phyloP scores from a whole-genome alignment of 2,329 filamentous ascomycete species.

The Cercospora canescens region DNA sequence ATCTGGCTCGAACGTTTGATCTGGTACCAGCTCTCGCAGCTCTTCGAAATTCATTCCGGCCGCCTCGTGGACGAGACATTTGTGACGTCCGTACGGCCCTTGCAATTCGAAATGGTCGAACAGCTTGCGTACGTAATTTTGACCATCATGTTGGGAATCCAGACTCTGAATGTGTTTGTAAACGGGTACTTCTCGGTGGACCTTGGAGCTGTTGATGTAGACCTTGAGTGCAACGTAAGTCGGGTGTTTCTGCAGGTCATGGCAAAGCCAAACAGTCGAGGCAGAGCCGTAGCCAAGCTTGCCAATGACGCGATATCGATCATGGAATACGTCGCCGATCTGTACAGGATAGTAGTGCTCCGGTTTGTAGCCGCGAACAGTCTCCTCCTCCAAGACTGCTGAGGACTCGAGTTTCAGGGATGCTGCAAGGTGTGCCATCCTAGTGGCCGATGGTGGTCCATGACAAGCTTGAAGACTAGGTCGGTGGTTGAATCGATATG shows the following conservation, averaged over 20 bases:
- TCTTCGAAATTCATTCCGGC: neutral
- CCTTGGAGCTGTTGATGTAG: conserved; percentile 33
- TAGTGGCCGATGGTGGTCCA: neutral
- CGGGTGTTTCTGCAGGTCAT: conserved; percentile 35
- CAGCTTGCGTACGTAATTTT: conserved; percentile 35
- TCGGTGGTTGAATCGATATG: neutral
- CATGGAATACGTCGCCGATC: conserved; percentile 37
- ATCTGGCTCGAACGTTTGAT: neutral
- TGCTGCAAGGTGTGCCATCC: neutral
- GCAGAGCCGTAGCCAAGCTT: conserved; percentile 47
- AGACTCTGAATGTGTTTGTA: conserved; percentile 33
- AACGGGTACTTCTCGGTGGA: conserved; percentile 36
- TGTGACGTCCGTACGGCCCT: conserved; percentile 38
- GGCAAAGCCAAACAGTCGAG: conserved; percentile 48
- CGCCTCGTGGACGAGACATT: conserved; percentile 33
- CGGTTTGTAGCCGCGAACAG: conserved; percentile 26
- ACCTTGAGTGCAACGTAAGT: conserved; percentile 40
- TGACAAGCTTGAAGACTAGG: neutral
- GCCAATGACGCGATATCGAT: conserved; percentile 40
- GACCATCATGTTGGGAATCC: conserved; percentile 33
- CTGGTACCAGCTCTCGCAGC: neutral
- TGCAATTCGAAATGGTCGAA: conserved; percentile 39
- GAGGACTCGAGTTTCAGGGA: neutral
- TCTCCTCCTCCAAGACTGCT: conserved; percentile 32
- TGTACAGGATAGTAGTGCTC: conserved; percentile 41